These are phyloP conservation scores for Apiotrichum sp. DNA, from an alignment of 1,284 basidiomycete species.

Conservation along the genomic window DNA sequence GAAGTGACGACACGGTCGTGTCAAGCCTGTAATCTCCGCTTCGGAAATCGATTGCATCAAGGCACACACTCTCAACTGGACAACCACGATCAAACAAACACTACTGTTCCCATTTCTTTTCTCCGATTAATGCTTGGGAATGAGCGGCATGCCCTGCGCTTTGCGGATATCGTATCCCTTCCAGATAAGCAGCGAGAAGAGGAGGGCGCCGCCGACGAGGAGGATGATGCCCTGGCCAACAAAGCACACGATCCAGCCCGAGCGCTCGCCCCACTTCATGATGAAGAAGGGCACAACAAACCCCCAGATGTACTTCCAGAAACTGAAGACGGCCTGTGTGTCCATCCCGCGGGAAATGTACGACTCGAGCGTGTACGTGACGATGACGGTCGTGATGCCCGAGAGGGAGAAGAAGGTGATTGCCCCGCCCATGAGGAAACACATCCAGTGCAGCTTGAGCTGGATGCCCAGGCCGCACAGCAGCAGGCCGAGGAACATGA, in stretches of 20 bases:
- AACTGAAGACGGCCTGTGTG: conserved; percentile 43
- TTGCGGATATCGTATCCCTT: conserved; percentile 22
- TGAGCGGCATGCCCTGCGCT: conserved; percentile 34
- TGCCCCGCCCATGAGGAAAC: conserved; percentile 36
- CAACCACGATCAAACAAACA: no score
- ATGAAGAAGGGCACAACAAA: conserved; percentile 43
- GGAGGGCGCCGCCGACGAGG: conserved; percentile 16
- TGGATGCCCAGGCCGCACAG: conserved; percentile 36
- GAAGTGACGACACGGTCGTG: no score
- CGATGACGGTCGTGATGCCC: conserved; percentile 25
- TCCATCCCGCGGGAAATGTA: conserved; percentile 35
- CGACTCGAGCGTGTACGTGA: conserved; percentile 40
- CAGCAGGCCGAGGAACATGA: conserved; percentile 35
- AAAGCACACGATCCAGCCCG: conserved; percentile 28
- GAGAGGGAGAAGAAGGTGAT: conserved; percentile 37
- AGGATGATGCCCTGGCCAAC: conserved; percentile 34
- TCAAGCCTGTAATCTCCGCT: no score
- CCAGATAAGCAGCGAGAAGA: conserved; percentile 26
- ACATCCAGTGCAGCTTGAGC: conserved; percentile 37
- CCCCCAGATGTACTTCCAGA: conserved; percentile 45
- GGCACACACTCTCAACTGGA: no score
- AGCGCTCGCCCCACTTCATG: conserved; percentile 30
- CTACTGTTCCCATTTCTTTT: no score
- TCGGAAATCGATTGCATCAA: no score
- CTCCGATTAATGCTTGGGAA: not conserved